Evolutionary conservation across 208 protist species (phyloP), one percentile per base, ranked within the genome.

Genomic region (Leptomonas seymouri): DNA sequence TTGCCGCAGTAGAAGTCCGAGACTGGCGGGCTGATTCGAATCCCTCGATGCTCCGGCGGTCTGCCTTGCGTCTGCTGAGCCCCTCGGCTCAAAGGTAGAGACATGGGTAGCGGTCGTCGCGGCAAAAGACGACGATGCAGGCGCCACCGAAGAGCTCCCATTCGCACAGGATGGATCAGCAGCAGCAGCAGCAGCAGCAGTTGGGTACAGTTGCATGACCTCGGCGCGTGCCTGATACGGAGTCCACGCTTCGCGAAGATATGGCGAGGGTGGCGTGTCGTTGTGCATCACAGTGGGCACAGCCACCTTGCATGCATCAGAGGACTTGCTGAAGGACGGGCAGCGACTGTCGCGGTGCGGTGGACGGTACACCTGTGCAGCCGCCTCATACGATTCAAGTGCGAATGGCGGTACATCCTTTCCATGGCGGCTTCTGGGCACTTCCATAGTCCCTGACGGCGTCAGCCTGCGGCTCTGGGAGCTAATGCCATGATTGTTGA

Each of bases 381-480:
- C 71, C 0, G 54, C 61, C 28, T 59, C 49, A 46, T 54, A 70
- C 16, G 71, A 69, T 20, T 27, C 28, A 39, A 69, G 62, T 5
- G 66, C n/a, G 23, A 50, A 16, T 6, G 27, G 39, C 0, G 30
- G 1, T 1, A 42, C 41, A 31, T 39, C 31, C 21, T 42, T n/a
- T 21, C 16, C 44, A 48, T 48, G 16, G 53, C 3, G 7, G 53
- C 53, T 39, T 39, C 34, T 16, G 5, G 55, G 11, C 4, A 36
- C 23, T 7, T 27, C 55, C 11, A 46, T 12, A 2, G 45, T 46
- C 11, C 1, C 8, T 2, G 55, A 36, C 55, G 45, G 55, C 34
- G 48, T 44, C n/a, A 20, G 28, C 14, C 2, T 25, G 2, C 25
- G 12, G 7, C n/a, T 31, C 30, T 4, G 49, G 21, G 9, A 2